Evolutionary conservation across 75 land plant genomes (phyloP), one percentile per base, ranked within the genome.

Genomic region (Adiantum capillusveneris): DNA sequence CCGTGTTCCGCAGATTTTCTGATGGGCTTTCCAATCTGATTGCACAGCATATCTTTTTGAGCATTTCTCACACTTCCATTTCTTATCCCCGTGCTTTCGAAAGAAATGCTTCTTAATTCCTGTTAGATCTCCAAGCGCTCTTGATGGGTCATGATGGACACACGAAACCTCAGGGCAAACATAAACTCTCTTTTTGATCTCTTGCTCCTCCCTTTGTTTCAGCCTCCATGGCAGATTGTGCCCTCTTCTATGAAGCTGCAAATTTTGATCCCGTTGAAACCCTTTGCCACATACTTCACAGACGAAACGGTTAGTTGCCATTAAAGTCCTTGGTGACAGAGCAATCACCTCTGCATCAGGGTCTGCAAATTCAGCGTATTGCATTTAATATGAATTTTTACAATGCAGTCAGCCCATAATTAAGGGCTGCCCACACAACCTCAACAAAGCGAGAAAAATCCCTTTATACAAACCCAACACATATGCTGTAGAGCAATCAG

Each of bases 1-100:
- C 25, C 83, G 57, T n/a, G 82, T 81, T 21, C 84, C 84, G 37
- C 84, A 81, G 24, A 78, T 79, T 65, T 81, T 81, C 21, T 66
- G 66, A 53, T 81, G 84, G 25, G 84, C 84, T 64, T 81, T 81
- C 84, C 84, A 81, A 50, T 81, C 84, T 27, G 84, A 81, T 67
- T 74, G 77, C 26, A 81, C 84, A n/a, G 84, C 84, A 59, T 81
- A 81, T 24, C 77, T 59, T 73, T 81, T 81, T 49, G 71, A 63
- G 67, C 84, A 81, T 69, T 79, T 81, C 29, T 81, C 84, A 56
- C 84, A 81, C 63, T 81, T 81, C 84, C 84, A 81, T 56, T 81
- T 81, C 78, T 81, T 81, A 63, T 81, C 84, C 21, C 84, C 84
- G 37, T 81, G 84, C 70, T 81, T 81, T 25, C 84, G 52, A 48